Conservation (phyloP, 1,139 yeast species). For the Yamadazyma mexicana region DNA sequence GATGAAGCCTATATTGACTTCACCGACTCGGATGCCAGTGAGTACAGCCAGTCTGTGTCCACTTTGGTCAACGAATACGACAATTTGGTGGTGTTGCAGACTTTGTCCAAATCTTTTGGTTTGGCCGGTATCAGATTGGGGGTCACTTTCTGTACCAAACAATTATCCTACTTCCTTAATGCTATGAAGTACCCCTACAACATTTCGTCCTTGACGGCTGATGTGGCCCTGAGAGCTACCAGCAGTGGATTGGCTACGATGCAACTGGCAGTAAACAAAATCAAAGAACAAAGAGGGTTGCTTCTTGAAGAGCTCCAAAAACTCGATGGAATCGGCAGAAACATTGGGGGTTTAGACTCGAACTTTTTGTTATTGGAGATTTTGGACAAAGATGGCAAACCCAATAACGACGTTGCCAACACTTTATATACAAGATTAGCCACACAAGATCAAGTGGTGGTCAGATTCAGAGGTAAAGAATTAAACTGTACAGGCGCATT, state of each 20-base stretch:
- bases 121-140: conserved; percentile 94
- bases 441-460: conserved; percentile 70
- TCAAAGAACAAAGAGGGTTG: conserved; percentile 54
- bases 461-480: conserved; percentile 88
- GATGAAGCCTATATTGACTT: conserved; percentile 97
- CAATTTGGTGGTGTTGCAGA: conserved; percentile 85
- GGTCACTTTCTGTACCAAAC: conserved; percentile 63
- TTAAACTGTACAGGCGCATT: conserved; percentile 85
- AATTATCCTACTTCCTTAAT: conserved; percentile 67
- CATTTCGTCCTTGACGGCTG: conserved; percentile 79
- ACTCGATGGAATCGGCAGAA: conserved; percentile 64
- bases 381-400: conserved; percentile 57
- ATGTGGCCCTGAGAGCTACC: conserved; percentile 74
- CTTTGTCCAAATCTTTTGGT: conserved; percentile 92
- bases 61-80: conserved; percentile 81
- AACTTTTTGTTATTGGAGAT: conserved; percentile 79
- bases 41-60: conserved; percentile 57
- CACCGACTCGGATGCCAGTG: conserved; percentile 30
- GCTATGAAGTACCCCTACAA: conserved; percentile 96
- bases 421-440: conserved; percentile 71
- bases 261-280: conserved; percentile 52
- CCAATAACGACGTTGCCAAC: conserved; percentile 70
- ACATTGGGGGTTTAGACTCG: conserved; percentile 86
- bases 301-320: conserved; percentile 54
- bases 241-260: conserved; percentile 56